Conservation (phyloP, 495 filamentous ascomycete species). For the Penicillium cataractarum region DNA sequence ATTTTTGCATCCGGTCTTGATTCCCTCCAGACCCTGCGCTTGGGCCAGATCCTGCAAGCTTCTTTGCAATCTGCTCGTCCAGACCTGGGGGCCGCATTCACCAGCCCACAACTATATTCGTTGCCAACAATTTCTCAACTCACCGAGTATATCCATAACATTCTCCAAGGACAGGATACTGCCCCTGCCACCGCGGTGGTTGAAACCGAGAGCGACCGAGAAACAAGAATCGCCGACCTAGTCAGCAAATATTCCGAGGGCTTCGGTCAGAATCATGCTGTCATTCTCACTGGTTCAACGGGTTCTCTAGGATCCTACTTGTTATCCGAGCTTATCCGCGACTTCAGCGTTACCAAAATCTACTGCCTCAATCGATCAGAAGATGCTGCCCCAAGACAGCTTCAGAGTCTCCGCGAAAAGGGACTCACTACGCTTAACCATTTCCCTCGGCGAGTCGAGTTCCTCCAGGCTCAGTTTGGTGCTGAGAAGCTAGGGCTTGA, state of each 20-base stretch:
- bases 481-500: slow-evolving; percentile 13
- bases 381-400: slow-evolving; percentile 25
- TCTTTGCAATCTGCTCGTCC: slow-evolving; percentile 11
- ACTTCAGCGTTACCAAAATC: slow-evolving; percentile 46
- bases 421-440: slow-evolving; percentile 8
- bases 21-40: slow-evolving; percentile 20
- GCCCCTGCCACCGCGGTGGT: not conserved
- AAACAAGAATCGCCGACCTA: slow-evolving; percentile 11
- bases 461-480: slow-evolving; percentile 28
- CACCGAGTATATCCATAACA: slow-evolving; percentile 9
- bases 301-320: slow-evolving; percentile 60
- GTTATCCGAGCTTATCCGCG: slow-evolving; percentile 47
- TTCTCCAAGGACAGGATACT: slow-evolving; percentile 17
- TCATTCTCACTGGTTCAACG: slow-evolving; percentile 59
- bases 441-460: slow-evolving; percentile 37
- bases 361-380: slow-evolving; percentile 56
- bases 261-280: slow-evolving; percentile 12
- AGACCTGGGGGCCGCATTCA: slow-evolving; percentile 6
- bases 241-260: slow-evolving; percentile 19
- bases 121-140: slow-evolving; percentile 21
- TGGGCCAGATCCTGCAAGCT: slow-evolving; percentile 13
- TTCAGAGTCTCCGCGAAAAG: slow-evolving; percentile 21
- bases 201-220: slow-evolving; percentile 14
- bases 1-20: slow-evolving; percentile 23
- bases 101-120: slow-evolving; percentile 17